Conservation (phyloP, 2,329 filamentous ascomycete species). For the Cladophialophora chaetospira region DNA sequence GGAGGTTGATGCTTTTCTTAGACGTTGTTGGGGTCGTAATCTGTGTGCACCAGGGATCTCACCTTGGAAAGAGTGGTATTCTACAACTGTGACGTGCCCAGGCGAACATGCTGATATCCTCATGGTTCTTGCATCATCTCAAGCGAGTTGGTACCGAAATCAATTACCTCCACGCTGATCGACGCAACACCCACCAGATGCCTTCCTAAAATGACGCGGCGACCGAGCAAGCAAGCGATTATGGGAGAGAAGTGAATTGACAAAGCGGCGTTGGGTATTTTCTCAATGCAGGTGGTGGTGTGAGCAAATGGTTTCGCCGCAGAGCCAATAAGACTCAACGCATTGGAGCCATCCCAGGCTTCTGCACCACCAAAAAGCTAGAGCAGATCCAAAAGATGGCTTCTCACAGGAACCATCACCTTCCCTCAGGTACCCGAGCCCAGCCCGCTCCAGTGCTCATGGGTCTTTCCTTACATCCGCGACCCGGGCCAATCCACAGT, state of each 20-base stretch:
- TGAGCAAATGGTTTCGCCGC: constrained; percentile 5
- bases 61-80: neutral
- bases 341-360: neutral
- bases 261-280: constrained; percentile 2
- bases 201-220: constrained; percentile 10
- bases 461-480: constrained; percentile 14
- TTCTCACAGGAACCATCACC: constrained; percentile 15
- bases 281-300: neutral
- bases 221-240: neutral
- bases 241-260: neutral
- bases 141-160: neutral
- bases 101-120: neutral
- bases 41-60: neutral
- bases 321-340: neutral
- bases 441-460: constrained; percentile 9
- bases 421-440: constrained; percentile 25
- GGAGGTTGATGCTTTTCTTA: neutral
- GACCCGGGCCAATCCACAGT: constrained; percentile 14
- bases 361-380: constrained; percentile 3
- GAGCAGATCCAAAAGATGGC: constrained; percentile 18
- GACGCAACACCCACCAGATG: neutral
- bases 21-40: neutral
- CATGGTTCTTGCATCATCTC: neutral
- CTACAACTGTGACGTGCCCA: neutral
- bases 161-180: neutral